Evolutionary conservation across 371 early-diverging fungal genomes (phyloP).

Genomic region (Mucor velutinosus): DNA sequence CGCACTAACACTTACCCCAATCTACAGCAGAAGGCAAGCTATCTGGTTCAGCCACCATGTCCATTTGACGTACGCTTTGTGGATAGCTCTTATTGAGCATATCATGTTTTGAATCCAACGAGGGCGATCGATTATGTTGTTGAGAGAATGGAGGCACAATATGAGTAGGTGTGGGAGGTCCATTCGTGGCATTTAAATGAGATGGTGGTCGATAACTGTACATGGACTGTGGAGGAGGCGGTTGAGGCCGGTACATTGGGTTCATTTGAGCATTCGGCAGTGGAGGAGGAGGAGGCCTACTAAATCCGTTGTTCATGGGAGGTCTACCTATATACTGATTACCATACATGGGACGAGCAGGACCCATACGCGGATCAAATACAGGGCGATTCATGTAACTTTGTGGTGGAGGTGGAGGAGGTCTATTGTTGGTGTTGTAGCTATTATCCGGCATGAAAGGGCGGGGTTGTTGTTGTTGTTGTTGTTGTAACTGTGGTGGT

Average conservation of each 20-base stretch:
- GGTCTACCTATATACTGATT: slow-evolving; percentile 2
- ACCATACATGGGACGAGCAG: slow-evolving; percentile 11
- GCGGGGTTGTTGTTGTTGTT: background rate
- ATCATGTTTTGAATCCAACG: slow-evolving; percentile 13
- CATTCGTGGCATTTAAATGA: background rate
- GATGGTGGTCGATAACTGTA: slow-evolving; percentile 3
- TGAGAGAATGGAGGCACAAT: background rate
- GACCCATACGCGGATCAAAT: slow-evolving; percentile 18
- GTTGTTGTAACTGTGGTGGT: background rate
- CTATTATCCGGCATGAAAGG: background rate
- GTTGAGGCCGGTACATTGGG: slow-evolving; percentile 11
- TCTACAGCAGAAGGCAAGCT: background rate
- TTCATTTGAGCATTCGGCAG: background rate
- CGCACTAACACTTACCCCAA: slow-evolving; percentile 6
- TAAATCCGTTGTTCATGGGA: slow-evolving; percentile 9
- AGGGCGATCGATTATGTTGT: slow-evolving; percentile 16
- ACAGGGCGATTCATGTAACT: slow-evolving; percentile 12
- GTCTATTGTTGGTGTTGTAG: background rate
- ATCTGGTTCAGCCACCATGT: background rate
- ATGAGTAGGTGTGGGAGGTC: slow-evolving; percentile 4
- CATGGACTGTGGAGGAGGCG: background rate
- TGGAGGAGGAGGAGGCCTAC: slow-evolving; percentile 14
- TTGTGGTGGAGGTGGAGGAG: background rate
- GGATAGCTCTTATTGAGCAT: background rate
- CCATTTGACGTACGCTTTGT: slow-evolving; percentile 1